phyloP scores from a whole-genome alignment of 1,139 yeast genomes.

The Kurtzmaniella quercitrusa region DNA sequence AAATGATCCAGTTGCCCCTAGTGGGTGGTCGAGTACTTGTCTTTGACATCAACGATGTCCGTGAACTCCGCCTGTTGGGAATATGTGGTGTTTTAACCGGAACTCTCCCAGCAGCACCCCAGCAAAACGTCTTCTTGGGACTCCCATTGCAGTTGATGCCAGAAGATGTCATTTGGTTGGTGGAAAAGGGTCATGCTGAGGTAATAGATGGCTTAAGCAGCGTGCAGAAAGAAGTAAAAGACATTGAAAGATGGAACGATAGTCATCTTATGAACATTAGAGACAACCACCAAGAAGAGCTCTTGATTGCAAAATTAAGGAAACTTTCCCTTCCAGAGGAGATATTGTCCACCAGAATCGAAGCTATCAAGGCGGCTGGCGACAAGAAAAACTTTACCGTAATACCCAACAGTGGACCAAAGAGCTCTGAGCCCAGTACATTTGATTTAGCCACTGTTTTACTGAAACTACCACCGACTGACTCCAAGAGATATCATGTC shows the following conservation, averaged over 20 bases:
- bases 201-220: conserved; percentile 27
- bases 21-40: conserved; percentile 48
- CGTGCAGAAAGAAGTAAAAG: conserved; percentile 9
- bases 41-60: conserved; percentile 47
- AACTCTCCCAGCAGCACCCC: conserved; percentile 82
- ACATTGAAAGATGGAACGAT: conserved; percentile 2
- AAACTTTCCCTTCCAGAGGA: conserved; percentile 7
- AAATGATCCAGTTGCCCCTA: conserved; percentile 17
- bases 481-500: conserved; percentile 14
- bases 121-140: conserved; percentile 82
- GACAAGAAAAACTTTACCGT: conserved; percentile 5
- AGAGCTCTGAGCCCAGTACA: not conserved
- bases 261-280: conserved; percentile 1
- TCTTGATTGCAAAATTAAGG: conserved; percentile 6
- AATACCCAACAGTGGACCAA: conserved; percentile 4
- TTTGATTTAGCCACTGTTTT: not conserved
- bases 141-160: conserved; percentile 70
- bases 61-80: conserved; percentile 47
- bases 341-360: not conserved
- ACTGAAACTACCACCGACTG: not conserved
- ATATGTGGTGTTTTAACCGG: conserved; percentile 79
- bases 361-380: conserved; percentile 1
- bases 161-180: conserved; percentile 72
- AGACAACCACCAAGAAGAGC: conserved; percentile 5
- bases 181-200: conserved; percentile 36